These are phyloP conservation scores for Aspergillus terreus DNA, from an alignment of 2,329 filamentous ascomycete genomes.

Conservation along the genomic window DNA sequence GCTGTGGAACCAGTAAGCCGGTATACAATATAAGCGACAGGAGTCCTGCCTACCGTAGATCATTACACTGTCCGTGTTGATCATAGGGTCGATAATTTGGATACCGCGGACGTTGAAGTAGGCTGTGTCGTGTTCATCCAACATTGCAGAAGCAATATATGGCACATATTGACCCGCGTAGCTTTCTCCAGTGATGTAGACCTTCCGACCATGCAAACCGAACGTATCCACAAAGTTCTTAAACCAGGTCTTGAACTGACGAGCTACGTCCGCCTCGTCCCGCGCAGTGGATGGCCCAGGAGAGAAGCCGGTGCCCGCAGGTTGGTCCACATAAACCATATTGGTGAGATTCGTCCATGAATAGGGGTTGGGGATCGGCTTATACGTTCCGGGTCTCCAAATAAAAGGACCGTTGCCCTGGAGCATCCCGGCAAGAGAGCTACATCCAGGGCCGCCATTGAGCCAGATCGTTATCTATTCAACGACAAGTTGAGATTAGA, in stretches of 20 bases:
- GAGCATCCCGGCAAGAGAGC: too few species aligned
- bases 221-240: constrained; percentile 71
- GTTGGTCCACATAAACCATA: constrained; percentile 57
- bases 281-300: constrained; percentile 54
- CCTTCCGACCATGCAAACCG: constrained; percentile 61
- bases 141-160: constrained; percentile 69
- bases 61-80: constrained; percentile 52
- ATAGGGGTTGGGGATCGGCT: too few species aligned
- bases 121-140: constrained; percentile 61
- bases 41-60: constrained; percentile 37
- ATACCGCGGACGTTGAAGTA: constrained; percentile 68
- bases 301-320: constrained; percentile 63
- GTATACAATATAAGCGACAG: too few species aligned
- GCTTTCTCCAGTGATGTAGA: constrained; percentile 71
- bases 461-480: too few species aligned
- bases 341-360: constrained; percentile 69
- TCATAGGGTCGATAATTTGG: constrained; percentile 68
- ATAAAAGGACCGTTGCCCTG: too few species aligned
- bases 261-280: constrained; percentile 35
- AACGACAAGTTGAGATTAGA: too few species aligned
- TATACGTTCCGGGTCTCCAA: too few species aligned
- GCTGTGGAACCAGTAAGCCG: constrained; percentile 11
- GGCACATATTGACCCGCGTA: constrained; percentile 68
- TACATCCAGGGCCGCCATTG: too few species aligned
- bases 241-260: constrained; percentile 70